These are phyloP conservation scores for Lodderomyces orthopsilosis DNA, from an alignment of 1,139 yeast genomes.

Conservation along the genomic window DNA sequence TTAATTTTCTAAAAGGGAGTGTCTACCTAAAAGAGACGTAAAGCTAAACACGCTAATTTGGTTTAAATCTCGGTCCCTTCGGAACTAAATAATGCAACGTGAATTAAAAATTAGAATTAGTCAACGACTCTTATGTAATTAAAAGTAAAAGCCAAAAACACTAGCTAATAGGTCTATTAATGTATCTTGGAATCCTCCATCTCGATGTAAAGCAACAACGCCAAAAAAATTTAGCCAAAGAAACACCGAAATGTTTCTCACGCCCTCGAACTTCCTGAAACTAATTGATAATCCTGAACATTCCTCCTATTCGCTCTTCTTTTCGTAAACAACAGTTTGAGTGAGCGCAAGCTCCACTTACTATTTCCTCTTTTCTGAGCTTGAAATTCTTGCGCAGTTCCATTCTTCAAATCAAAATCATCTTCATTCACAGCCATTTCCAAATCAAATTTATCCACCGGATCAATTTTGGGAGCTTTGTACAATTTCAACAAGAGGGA, in stretches of 20 bases:
- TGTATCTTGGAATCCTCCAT: too few species aligned
- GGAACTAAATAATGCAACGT: background rate
- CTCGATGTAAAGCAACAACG: background rate
- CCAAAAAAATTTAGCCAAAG: background rate
- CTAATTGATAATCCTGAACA: slow-evolving; percentile 11
- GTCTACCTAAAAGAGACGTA: too few species aligned
- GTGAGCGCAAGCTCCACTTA: background rate
- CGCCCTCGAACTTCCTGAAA: slow-evolving; percentile 8
- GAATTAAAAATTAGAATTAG: background rate
- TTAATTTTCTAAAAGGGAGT: too few species aligned
- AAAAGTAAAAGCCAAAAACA: background rate
- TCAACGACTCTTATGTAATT: too few species aligned
- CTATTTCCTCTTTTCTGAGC: slow-evolving; percentile 20
- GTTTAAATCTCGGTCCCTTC: too few species aligned
- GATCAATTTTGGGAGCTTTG: slow-evolving; percentile 41
- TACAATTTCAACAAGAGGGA: slow-evolving; percentile 69
- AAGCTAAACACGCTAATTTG: too few species aligned
- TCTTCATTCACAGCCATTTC: slow-evolving; percentile 21
- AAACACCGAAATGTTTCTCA: background rate
- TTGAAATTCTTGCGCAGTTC: slow-evolving; percentile 31
- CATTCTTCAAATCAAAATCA: slow-evolving; percentile 30
- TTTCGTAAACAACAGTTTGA: background rate
- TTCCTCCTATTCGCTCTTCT: background rate
- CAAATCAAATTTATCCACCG: slow-evolving; percentile 16
- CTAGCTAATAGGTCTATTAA: background rate